These are phyloP conservation scores for Coriaria nepalensis DNA, from an alignment of 306 rosid species.

Conservation along the genomic window DNA sequence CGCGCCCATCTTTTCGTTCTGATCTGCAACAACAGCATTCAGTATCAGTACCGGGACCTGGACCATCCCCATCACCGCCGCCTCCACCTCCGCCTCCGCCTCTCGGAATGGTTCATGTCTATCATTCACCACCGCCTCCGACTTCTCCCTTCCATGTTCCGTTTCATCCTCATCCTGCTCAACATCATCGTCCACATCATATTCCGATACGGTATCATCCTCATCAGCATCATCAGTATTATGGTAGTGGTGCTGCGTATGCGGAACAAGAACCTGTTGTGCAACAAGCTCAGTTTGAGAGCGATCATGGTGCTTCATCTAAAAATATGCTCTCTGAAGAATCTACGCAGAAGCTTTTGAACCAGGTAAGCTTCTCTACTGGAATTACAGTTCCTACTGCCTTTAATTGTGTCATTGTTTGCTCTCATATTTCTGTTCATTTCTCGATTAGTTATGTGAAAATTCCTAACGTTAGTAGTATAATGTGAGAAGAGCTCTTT, in stretches of 20 bases:
- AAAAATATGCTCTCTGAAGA: conserved; percentile 63
- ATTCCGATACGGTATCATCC: conserved; percentile 41
- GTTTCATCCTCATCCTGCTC: conserved; percentile 20
- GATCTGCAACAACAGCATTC: conserved; percentile 25
- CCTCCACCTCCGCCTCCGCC: conserved; percentile 35
- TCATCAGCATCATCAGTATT: conserved; percentile 32
- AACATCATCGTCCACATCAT: conserved; percentile 23
- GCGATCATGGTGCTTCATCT: conserved; percentile 34
- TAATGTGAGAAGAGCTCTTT: no score
- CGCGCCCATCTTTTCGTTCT: conserved; percentile 37
- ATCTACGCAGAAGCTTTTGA: conserved; percentile 52
- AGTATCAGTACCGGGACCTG: no score
- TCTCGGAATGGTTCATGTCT: conserved; percentile 27
- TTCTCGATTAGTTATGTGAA: not conserved
- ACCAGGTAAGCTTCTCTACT: conserved; percentile 41
- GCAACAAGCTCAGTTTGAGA: conserved; percentile 30
- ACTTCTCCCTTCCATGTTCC: conserved; percentile 37
- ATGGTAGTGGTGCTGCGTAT: conserved; percentile 19
- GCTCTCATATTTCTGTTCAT: not conserved
- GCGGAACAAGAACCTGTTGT: conserved; percentile 26
- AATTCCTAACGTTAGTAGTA: no score
- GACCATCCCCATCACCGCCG: conserved; percentile 27
- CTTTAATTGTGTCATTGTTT: no score
- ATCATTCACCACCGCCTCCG: conserved; percentile 36
- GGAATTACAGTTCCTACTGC: not conserved